Evolutionary conservation across 169 alveolate genomes (phyloP), one percentile per base, ranked within the genome.

Genomic region (Plasmodium billcollinsi): DNA sequence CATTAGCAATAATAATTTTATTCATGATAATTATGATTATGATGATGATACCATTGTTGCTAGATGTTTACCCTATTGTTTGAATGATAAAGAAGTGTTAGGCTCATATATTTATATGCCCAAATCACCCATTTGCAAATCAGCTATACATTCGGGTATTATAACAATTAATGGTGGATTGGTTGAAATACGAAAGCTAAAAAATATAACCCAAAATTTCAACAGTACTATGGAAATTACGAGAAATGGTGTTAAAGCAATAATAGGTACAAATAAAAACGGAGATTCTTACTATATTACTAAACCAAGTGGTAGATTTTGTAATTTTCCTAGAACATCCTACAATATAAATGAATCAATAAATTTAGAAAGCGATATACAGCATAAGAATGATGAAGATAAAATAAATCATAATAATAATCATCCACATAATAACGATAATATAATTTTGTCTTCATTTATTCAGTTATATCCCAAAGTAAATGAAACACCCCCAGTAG

Each of bases 91-190:
- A 29, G 59, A 39, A 20, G 72, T 92, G 1, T 78, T 86, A 15
- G 95, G 95, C 61, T 89, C 92, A 47, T 92, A 72, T 50, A 88
- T 92, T 15, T 92, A 92, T 72, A 67, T 83, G 33, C 92, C 93
- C 3, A 90, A 70, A 20, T 89, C 93, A 5, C 91, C 95, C 2
- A 86, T 92, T 20, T 92, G 95, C 49, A 92, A 92, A 90, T 92
- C 95, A 33, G 93, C 95, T 29, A 88, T 92, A 26, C 95, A 92
- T 69, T 90, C 95, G 49, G 95, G 95, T 18, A 72, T 92, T 18
- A 88, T 92, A 50, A 88, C 89, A 45, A 80, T 78, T 33, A 78
- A 85, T 18, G 88, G 91, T 14, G 95, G 95, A 6, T 74, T 83
- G 8, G 59, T 83, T 15, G 86, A 67, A 43, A 83, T 83, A 67